phyloP scores from a whole-genome alignment of 2,329 filamentous ascomycete species.

The Sphaerulina musiva region DNA sequence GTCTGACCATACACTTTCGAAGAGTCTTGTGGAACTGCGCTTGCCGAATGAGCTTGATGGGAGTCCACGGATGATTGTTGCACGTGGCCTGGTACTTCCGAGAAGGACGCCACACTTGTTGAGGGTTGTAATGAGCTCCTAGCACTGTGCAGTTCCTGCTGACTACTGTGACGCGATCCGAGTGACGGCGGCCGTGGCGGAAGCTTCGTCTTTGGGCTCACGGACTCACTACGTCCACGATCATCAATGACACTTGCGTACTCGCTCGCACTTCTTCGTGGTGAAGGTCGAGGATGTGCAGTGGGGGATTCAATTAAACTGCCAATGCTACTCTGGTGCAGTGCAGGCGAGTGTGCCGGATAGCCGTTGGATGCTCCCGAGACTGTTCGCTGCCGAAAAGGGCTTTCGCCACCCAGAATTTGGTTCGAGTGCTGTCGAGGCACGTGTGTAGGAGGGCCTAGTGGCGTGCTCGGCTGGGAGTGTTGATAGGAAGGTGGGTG shows the following conservation, averaged over 20 bases:
- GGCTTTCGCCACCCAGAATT: conserved; percentile 26
- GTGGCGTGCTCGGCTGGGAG: conserved; percentile 45
- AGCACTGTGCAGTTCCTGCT: conserved; percentile 27
- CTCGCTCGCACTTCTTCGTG: conserved; percentile 26
- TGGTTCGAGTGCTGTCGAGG: conserved; percentile 26
- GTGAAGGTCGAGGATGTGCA: conserved; percentile 23
- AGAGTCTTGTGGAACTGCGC: conserved; percentile 20
- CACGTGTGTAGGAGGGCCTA: conserved; percentile 40
- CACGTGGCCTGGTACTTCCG: conserved; percentile 24
- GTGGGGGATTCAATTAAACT: conserved; percentile 39
- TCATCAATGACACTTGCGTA: conserved; percentile 50
- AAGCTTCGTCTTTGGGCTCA: conserved; percentile 65
- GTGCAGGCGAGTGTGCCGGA: conserved; percentile 27
- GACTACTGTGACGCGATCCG: conserved; percentile 31
- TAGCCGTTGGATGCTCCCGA: conserved; percentile 31
- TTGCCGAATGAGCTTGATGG: conserved; percentile 14
- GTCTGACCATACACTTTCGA: conserved; percentile 17
- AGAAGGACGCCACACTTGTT: conserved; percentile 16
- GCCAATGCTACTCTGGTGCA: conserved; percentile 28
- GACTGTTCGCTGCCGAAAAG: conserved; percentile 30
- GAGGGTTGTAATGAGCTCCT: conserved; percentile 25
- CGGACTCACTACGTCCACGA: conserved; percentile 63
- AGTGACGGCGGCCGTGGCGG: conserved; percentile 27
- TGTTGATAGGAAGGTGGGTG: conserved; percentile 31
- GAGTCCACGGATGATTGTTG: conserved; percentile 12